Percentiles rank a stretch among this genome's conserved stretches.
Evolutionary conservation across 1,139 yeast genomes (phyloP).

Genomic region (Torulaspora pretoriensis): DNA sequence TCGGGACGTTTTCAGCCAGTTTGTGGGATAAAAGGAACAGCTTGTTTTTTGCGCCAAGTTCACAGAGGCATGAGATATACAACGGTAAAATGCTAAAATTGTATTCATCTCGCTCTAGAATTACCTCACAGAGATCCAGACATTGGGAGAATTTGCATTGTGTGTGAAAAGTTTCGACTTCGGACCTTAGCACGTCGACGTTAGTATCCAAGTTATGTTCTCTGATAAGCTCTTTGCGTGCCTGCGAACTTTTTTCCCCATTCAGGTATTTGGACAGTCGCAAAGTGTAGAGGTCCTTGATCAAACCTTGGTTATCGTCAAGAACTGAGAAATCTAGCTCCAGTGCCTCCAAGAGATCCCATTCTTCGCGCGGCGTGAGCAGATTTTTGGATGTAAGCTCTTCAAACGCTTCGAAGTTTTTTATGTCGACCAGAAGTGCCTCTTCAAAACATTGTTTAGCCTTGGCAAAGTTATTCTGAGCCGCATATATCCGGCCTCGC

Average conservation of each 20-base stretch:
- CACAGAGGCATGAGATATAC: conserved; percentile 81
- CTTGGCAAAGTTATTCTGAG: conserved; percentile 76
- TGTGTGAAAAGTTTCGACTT: conserved; percentile 68
- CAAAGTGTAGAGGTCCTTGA: conserved; percentile 70
- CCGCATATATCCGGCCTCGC: conserved; percentile 78
- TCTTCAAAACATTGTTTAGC: conserved; percentile 89
- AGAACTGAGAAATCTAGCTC: conserved; percentile 66
- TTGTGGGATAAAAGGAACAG: conserved; percentile 79
- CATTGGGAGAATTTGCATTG: conserved; percentile 83
- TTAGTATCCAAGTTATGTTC: conserved; percentile 70
- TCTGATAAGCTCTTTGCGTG: conserved; percentile 60
- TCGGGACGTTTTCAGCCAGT: conserved; percentile 80
- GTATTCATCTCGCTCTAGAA: conserved; percentile 59
- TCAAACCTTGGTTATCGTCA: conserved; percentile 77
- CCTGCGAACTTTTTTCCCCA: conserved; percentile 55
- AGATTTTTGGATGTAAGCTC: conserved; percentile 70
- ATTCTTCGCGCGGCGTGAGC: conserved; percentile 80
- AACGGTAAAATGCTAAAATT: conserved; percentile 73
- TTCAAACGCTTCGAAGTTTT: conserved; percentile 90
- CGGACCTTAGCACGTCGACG: conserved; percentile 62
- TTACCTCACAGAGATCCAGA: conserved; percentile 63
- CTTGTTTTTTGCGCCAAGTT: conserved; percentile 76
- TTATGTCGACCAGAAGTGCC: conserved; percentile 82
- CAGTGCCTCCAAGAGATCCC: conserved; percentile 61
- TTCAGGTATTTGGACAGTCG: conserved; percentile 71